Conservation (phyloP, 768 basidiomycete species). For the Suillus luteus region DNA sequence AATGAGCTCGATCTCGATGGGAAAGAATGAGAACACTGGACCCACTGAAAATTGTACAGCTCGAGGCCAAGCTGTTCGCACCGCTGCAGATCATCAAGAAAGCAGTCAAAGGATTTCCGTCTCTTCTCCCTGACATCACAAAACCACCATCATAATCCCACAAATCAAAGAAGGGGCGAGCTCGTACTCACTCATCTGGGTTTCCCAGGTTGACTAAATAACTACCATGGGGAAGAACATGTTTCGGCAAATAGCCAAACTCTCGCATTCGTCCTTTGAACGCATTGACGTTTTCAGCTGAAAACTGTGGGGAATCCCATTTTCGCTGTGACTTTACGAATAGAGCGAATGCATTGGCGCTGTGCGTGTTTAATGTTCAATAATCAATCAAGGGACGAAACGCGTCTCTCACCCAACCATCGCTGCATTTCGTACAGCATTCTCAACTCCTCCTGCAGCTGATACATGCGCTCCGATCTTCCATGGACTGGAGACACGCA, state of each 20-base stretch:
- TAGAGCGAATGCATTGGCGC: constrained; percentile 82
- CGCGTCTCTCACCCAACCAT: constrained; percentile 54
- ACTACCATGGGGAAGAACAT: constrained; percentile 81
- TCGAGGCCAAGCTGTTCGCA: constrained; percentile 75
- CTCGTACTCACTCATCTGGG: constrained; percentile 58
- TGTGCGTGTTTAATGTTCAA: constrained; percentile 26
- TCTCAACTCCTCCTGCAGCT: constrained; percentile 77
- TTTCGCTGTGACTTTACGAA: constrained; percentile 85
- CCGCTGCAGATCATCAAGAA: constrained; percentile 78
- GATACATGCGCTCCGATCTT: constrained; percentile 87
- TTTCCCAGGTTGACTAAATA: constrained; percentile 87
- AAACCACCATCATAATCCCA: background rate
- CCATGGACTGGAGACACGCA: constrained; percentile 46
- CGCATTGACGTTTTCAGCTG: constrained; percentile 36
- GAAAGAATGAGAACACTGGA: constrained; percentile 15
- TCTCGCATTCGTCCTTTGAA: constrained; percentile 65
- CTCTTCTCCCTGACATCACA: constrained; percentile 53
- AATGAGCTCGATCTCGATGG: background rate
- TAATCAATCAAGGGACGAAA: background rate
- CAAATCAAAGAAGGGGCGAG: background rate
- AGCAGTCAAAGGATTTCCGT: constrained; percentile 74
- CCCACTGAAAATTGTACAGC: constrained; percentile 87
- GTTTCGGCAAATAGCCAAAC: constrained; percentile 59
- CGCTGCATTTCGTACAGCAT: constrained; percentile 69
- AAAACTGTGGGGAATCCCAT: constrained; percentile 70